Evolutionary conservation across 257 asterid species (phyloP), one percentile per base, ranked within the genome.

Genomic region (Penstemon newberryi): DNA sequence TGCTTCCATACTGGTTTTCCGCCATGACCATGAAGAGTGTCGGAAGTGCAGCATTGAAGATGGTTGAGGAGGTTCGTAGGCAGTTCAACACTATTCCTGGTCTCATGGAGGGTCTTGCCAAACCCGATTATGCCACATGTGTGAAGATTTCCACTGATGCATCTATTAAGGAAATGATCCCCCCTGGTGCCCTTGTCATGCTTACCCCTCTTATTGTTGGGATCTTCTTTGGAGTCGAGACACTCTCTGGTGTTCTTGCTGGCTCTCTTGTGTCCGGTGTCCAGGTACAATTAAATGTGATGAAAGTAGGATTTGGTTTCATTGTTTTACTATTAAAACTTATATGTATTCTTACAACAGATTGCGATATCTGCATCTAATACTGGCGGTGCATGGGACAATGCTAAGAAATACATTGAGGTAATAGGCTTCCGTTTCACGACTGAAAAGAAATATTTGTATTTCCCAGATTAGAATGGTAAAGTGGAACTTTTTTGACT

Each of bases 1-100:
- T 90, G 97, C 97, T 88, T 37, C 96, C 97, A 1, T 90, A 90
- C 75, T 90, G 97, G 97, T 90, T 90, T 77, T 90, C 97, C 3
- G 97, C 97, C 73, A 88, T 90, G 97, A 90, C 96, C 63, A 90
- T 90, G 97, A 90, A 90, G 92, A 88, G 97, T 63, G 96, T 90
- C 2, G 97, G 97, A 3, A 84, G 90, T 47, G 97, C 97, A 19
- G 97, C 97, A 65, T 56, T 90, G 79, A 88, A 88, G 77, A 90
- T 90, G 97, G 97, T 90, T 37, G 97, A 90, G 77, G 97, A 90
- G 73, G 96, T 88, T 25, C 84, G 96, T n/a, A 77, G 97, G 78
- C 97, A 90, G 79, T 90, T 90, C 65, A 84, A 90, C 81, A 86
- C 92, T 4, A 90, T 90, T 58, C 94, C 96, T 9, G 96, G 96